A percentile compares a stretch with the other conserved stretches of the same genome.
Conservation (phyloP, 257 asterid genomes). For the Nicotiana otophora region DNA sequence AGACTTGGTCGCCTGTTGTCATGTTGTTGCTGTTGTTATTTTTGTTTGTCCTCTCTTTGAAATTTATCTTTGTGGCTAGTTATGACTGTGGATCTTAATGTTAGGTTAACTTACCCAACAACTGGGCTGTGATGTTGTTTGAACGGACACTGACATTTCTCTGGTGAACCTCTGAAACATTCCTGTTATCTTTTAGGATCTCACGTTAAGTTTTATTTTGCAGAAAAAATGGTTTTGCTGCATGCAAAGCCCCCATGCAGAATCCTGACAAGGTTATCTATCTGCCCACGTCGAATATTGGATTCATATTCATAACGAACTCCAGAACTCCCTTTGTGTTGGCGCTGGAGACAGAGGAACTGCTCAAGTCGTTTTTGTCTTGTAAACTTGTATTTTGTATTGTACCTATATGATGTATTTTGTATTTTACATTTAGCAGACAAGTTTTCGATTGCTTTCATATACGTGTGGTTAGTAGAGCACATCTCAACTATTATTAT, state of each 20-base stretch:
- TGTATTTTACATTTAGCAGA: slow-evolving; percentile 29
- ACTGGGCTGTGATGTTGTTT: not conserved
- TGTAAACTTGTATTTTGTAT: slow-evolving; percentile 36
- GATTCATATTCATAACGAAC: slow-evolving; percentile 40
- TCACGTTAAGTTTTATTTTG: slow-evolving; percentile 17
- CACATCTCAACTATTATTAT: not conserved
- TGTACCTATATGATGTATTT: slow-evolving; percentile 23
- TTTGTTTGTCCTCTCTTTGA: not conserved
- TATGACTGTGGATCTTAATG: not conserved
- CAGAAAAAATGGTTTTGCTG: slow-evolving; percentile 98
- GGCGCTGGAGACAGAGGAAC: slow-evolving; percentile 33
- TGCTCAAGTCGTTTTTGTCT: slow-evolving; percentile 44
- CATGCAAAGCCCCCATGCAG: slow-evolving; percentile 59
- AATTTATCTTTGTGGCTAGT: not conserved
- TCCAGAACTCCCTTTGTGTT: slow-evolving; percentile 22
- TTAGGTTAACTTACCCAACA: not conserved
- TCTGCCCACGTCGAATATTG: slow-evolving; percentile 31
- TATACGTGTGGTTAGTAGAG: slow-evolving; percentile 4
- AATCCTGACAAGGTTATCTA: slow-evolving; percentile 38
- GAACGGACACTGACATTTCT: not conserved
- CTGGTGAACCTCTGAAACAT: not conserved
- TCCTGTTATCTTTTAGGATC: not conserved
- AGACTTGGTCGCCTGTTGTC: not conserved
- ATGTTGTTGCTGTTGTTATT: not conserved
- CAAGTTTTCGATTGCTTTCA: slow-evolving; percentile 24